phyloP scores from a whole-genome alignment of 2,329 filamentous ascomycete genomes.

The Xylariaceae sp. region DNA sequence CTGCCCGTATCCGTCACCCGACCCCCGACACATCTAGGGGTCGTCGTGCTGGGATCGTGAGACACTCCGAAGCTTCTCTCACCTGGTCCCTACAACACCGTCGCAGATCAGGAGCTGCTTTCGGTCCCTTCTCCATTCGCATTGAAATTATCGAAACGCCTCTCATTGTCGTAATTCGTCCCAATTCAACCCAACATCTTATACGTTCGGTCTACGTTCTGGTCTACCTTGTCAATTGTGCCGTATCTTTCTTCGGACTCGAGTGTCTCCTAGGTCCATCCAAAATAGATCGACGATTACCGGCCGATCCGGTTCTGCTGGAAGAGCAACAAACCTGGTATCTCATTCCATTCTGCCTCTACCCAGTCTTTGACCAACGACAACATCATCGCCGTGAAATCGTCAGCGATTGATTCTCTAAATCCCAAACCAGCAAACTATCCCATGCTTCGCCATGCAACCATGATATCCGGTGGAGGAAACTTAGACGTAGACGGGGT shows the following conservation, averaged over 20 bases:
- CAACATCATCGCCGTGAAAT: not conserved
- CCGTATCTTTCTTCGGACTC: conserved; percentile 6
- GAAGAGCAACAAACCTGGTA: not conserved
- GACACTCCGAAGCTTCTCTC: conserved; percentile 30
- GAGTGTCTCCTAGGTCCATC: not conserved
- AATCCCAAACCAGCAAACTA: not conserved
- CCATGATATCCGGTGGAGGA: conserved; percentile 46
- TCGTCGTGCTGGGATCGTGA: conserved; percentile 33
- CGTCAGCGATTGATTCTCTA: not conserved
- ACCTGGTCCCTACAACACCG: conserved; percentile 18
- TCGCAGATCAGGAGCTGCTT: conserved; percentile 26
- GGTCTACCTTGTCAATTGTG: conserved; percentile 18
- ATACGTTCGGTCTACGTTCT: conserved; percentile 6
- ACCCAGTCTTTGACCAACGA: not conserved
- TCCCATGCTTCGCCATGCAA: conserved; percentile 32
- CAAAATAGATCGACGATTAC: conserved; percentile 13
- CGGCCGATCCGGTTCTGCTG: not conserved
- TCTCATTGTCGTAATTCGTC: conserved; percentile 7
- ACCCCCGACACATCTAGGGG: conserved; percentile 13
- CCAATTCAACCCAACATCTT: conserved; percentile 7
- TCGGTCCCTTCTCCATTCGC: conserved; percentile 12
- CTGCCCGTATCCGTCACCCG: conserved; percentile 2
- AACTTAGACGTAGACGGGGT: conserved; percentile 40
- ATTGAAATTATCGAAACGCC: conserved; percentile 14
- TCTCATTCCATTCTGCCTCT: not conserved